phyloP scores from a whole-genome alignment of 176 grass and related monocot species.

The Triticum monococcum region DNA sequence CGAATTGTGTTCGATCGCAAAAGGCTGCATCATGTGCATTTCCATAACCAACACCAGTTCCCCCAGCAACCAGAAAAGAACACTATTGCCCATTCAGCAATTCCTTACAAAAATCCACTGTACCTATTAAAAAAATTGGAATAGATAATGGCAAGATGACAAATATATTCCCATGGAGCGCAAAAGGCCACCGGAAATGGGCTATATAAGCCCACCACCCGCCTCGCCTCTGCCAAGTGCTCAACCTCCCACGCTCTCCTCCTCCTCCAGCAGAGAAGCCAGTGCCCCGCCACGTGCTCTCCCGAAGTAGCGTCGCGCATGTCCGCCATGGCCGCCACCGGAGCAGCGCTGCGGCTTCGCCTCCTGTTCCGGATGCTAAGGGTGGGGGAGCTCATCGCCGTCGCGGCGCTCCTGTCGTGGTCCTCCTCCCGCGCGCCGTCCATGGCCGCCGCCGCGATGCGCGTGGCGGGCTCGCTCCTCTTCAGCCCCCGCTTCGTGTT shows the following conservation, averaged over 20 bases:
- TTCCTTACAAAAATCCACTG: background rate
- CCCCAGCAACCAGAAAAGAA: background rate
- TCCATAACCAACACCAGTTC: slow-evolving; percentile 2
- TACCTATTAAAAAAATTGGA: background rate
- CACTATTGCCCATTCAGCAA: background rate
- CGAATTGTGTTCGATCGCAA: too few relatives aligned
- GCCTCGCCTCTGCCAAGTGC: slow-evolving; percentile 21
- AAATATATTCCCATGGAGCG: background rate
- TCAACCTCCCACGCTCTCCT: background rate
- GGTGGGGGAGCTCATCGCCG: slow-evolving; percentile 53
- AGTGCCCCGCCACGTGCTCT: background rate
- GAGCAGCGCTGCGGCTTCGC: slow-evolving; percentile 49
- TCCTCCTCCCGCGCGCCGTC: slow-evolving; percentile 50
- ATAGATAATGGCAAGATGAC: background rate
- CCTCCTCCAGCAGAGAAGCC: background rate
- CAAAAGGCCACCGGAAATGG: background rate
- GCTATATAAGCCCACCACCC: slow-evolving; percentile 36
- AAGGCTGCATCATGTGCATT: background rate
- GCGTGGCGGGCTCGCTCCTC: slow-evolving; percentile 41
- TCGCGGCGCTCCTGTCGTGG: slow-evolving; percentile 58
- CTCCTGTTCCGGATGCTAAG: slow-evolving; percentile 74
- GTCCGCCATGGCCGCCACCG: slow-evolving; percentile 32
- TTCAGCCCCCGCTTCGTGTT: slow-evolving; percentile 69
- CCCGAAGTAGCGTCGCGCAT: background rate
- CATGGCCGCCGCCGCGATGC: slow-evolving; percentile 34